These are phyloP conservation scores for Bremia lactucae DNA, from an alignment of 352 stramenopile genomes.

Conservation along the genomic window DNA sequence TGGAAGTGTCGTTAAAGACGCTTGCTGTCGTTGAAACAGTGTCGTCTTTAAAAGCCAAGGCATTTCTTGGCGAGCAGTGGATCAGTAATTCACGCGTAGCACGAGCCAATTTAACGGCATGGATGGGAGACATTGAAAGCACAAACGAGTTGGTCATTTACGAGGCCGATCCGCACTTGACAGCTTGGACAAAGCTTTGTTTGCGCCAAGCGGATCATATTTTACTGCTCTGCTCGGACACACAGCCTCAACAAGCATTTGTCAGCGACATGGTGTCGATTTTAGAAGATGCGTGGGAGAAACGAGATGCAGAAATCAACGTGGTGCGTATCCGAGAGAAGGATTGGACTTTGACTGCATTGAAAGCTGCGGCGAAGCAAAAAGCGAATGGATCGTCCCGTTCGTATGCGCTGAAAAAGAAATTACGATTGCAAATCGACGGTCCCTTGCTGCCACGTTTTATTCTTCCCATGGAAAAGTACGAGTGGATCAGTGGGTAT, in stretches of 20 bases:
- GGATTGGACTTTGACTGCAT: constrained; percentile 56
- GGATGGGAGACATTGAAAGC: constrained; percentile 76
- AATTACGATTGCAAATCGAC: constrained; percentile 41
- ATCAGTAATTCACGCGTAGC: constrained; percentile 54
- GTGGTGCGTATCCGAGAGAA: constrained; percentile 71
- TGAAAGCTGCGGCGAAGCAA: constrained; percentile 33
- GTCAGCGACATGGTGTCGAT: constrained; percentile 64
- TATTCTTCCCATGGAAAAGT: constrained; percentile 71
- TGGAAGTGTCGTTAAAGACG: constrained; percentile 52
- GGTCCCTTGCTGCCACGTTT: constrained; percentile 57
- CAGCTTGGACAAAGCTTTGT: constrained; percentile 72
- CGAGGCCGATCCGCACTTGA: constrained; percentile 61
- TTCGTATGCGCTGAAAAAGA: constrained; percentile 45
- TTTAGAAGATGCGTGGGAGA: constrained; percentile 54
- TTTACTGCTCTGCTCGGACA: constrained; percentile 68
- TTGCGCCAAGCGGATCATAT: constrained; percentile 81
- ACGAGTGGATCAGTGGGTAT: constrained; percentile 79
- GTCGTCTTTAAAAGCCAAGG: constrained; percentile 57
- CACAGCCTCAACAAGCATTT: constrained; percentile 49
- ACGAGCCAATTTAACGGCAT: constrained; percentile 58
- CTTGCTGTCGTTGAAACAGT: constrained; percentile 56
- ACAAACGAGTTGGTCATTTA: constrained; percentile 74
- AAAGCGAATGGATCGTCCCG: constrained; percentile 39
- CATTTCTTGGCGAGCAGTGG: constrained; percentile 58
- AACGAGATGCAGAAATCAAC: constrained; percentile 62